Evolutionary conservation across 352 stramenopile species (phyloP).

Genomic region (Pythium coloratum): DNA sequence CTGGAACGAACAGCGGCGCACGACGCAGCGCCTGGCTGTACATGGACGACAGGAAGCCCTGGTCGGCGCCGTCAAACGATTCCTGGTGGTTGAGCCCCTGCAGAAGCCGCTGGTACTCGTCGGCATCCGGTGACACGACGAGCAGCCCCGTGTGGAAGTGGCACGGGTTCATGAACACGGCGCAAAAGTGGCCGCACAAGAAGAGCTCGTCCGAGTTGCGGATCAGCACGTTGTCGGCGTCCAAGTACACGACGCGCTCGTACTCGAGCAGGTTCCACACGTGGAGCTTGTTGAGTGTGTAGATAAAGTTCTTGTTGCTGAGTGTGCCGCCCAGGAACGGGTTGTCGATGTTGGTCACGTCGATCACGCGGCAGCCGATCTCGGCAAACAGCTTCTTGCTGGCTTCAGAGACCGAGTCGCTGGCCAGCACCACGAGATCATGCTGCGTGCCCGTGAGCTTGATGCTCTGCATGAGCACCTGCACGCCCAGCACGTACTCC

Average conservation of each 20-base stretch:
- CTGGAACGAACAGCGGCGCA: conserved; percentile 66
- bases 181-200: conserved; percentile 82
- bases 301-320: conserved; percentile 88
- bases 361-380: conserved; percentile 81
- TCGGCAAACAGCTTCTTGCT: conserved; percentile 77
- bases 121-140: conserved; percentile 73
- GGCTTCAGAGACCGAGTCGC: conserved; percentile 75
- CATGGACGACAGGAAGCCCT: conserved; percentile 86
- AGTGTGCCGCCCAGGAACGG: conserved; percentile 76
- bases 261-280: conserved; percentile 91
- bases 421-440: conserved; percentile 85
- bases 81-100: conserved; percentile 58
- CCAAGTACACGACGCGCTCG: conserved; percentile 89
- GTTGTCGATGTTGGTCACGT: conserved; percentile 89
- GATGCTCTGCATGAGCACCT: conserved; percentile 86
- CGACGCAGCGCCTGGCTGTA: conserved; percentile 80
- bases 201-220: conserved; percentile 90
- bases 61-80: conserved; percentile 80
- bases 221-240: conserved; percentile 90
- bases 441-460: conserved; percentile 81
- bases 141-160: conserved; percentile 89
- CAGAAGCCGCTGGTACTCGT: conserved; percentile 74
- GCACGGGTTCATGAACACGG: conserved; percentile 91
- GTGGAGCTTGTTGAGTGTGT: conserved; percentile 90
- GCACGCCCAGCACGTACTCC: conserved; percentile 84